Evolutionary conservation across 2,329 filamentous ascomycete species (phyloP).

Genomic region (Tolypocladium capitatum): DNA sequence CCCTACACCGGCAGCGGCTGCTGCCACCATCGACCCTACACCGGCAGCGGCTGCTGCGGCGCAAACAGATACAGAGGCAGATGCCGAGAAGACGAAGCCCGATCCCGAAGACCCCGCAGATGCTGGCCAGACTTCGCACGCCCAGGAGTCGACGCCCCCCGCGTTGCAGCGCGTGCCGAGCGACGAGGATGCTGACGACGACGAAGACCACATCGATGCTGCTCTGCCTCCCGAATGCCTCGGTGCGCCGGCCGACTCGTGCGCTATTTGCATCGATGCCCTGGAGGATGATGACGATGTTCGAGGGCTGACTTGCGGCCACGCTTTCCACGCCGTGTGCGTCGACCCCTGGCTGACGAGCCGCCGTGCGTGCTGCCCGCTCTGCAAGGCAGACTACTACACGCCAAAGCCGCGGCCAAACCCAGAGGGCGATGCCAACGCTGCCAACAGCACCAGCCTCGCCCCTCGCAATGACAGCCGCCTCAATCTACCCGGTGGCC

Average conservation of each 20-base stretch:
- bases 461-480: conserved; percentile 27
- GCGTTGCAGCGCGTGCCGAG: conserved; percentile 27
- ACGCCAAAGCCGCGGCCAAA: conserved; percentile 72
- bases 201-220: conserved; percentile 71
- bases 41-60: conserved; percentile 6
- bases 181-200: conserved; percentile 47
- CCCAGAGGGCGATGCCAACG: conserved; percentile 14
- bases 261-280: conserved; percentile 89
- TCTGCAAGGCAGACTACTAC: conserved; percentile 98
- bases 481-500: conserved; percentile 32
- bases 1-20: too few species aligned
- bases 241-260: conserved; percentile 75
- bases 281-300: conserved; percentile 94
- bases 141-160: conserved; percentile 10
- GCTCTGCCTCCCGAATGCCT: conserved; percentile 72
- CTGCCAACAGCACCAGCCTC: conserved; percentile 10
- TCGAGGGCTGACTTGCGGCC: conserved; percentile 86
- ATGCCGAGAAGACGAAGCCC: conserved; percentile 1
- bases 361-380: conserved; percentile 84
- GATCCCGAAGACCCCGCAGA: conserved; percentile 8
- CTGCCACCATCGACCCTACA: conserved; percentile 8
- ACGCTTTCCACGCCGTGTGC: conserved; percentile 92
- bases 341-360: conserved; percentile 95
- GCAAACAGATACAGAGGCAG: conserved; percentile 7
- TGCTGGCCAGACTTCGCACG: conserved; percentile 12